Base-by-base conservation (phyloP, 2,329 filamentous ascomycete genomes). In the Xylaria arbuscula region DNA sequence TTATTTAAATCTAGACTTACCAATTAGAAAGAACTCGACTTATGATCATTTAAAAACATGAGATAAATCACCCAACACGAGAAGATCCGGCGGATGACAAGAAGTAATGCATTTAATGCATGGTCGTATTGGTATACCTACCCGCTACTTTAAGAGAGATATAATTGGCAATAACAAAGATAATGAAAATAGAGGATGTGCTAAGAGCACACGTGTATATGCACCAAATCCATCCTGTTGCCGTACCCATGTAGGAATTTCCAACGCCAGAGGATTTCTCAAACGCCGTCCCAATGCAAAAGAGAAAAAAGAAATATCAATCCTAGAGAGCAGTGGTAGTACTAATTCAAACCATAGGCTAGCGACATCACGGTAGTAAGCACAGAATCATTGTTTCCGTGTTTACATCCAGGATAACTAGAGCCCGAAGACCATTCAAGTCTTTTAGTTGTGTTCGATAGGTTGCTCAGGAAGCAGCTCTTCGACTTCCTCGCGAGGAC, bases 401-500 rank as follows among this genome's bases (percentile, higher is more conserved):
- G 17, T 8, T 22, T 45, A 32, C 54, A 45, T 45, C 36, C 24
- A 13, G 19, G 15, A 2, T 11, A 28, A 54, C 15, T 22, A 17
- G 17, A 36, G 28, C 19, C 28, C 11, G 32, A 17, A 5, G 15
- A 54, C 8, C 19, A 9, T 36, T 54, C 32, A 36, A 28, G n/a
- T 36, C 7, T 60, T 53, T 45, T 69, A 72, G 42, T 62, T 66
- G 69, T 96, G 93, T 81, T 97, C 93, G 70, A 97, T 92, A 0
- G 93, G 93, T 68, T 94, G 92, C 79, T 97, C 93, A 0, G 92
- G 92, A 8, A 97, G 83, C 34, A 97, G 81, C 77, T 90, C 88
- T 70, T 89, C 86, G 22, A 90, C 83, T 72, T 86, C 85, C 36
- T 80, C 80, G 2, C 17, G 86, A 80, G 64, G 83, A 80, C 85